A percentile compares a stretch with the other conserved stretches of the same genome.
Evolutionary conservation across 805 yeast species (phyloP).

Genomic region (Wickerhamiella australiensis): DNA sequence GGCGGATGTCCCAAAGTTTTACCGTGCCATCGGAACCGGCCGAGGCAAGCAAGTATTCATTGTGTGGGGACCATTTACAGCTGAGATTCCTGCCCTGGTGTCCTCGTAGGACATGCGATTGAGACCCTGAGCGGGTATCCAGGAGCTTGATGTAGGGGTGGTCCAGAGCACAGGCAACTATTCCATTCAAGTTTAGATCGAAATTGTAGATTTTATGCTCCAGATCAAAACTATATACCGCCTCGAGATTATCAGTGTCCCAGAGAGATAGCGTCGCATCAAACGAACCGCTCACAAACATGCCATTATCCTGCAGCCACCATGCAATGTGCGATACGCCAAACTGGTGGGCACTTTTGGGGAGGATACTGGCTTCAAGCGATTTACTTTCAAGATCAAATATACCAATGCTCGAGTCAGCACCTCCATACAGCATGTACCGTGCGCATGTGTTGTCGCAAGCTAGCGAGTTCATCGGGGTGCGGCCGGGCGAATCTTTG

Average conservation of each 20-base stretch:
- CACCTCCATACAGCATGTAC: constrained; percentile 56
- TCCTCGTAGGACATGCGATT: constrained; percentile 59
- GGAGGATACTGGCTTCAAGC: constrained; percentile 16
- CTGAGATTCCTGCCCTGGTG: constrained; percentile 45
- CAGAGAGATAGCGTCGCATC: constrained; percentile 68
- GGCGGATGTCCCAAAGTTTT: constrained; percentile 74
- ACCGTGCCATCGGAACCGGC: constrained; percentile 77
- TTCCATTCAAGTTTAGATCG: constrained; percentile 43
- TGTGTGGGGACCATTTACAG: constrained; percentile 65
- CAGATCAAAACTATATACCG: constrained; percentile 54
- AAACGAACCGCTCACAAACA: constrained; percentile 72
- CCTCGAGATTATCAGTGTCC: constrained; percentile 59
- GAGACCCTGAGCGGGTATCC: constrained; percentile 61
- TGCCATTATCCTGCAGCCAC: constrained; percentile 85
- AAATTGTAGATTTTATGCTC: constrained; percentile 53
- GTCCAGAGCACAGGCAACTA: constrained; percentile 62
- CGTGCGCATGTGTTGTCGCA: constrained; percentile 38
- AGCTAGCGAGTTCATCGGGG: constrained; percentile 42
- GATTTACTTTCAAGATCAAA: constrained; percentile 43
- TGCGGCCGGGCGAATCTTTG: too few relatives aligned
- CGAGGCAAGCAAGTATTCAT: constrained; percentile 50
- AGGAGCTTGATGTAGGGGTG: constrained; percentile 55
- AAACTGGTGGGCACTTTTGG: constrained; percentile 42
- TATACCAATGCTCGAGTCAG: constrained; percentile 53
- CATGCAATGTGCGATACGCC: constrained; percentile 67